Evolutionary conservation across 495 filamentous ascomycete genomes (phyloP).

Genomic region (Staphylotrichum tortipilum): DNA sequence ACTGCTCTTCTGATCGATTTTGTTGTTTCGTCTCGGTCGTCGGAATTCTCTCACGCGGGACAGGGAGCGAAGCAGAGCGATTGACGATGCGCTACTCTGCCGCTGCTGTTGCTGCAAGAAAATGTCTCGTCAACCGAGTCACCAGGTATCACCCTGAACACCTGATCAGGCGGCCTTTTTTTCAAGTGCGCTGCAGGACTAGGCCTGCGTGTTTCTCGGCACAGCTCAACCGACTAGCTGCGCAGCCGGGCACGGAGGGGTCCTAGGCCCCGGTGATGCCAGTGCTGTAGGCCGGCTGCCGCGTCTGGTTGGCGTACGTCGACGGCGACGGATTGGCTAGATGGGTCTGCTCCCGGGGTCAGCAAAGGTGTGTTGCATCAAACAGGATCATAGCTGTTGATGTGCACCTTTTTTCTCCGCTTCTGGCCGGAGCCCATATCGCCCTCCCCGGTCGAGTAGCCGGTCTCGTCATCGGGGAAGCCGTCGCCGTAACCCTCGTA

Average conservation of each 20-base stretch:
- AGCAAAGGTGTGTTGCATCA: conserved; percentile 21
- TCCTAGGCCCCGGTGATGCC: conserved; percentile 31
- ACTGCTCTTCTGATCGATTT: conserved; percentile 12
- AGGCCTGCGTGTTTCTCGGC: background rate
- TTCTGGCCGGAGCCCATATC: conserved; percentile 40
- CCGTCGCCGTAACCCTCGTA: conserved; percentile 52
- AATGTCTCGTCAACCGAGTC: conserved; percentile 15
- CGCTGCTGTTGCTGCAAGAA: background rate
- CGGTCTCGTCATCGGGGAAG: conserved; percentile 41
- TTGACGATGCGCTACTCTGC: no score
- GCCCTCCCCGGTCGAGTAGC: conserved; percentile 46
- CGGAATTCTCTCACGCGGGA: conserved; percentile 2
- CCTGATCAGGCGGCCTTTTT: conserved; percentile 17
- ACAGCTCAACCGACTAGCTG: conserved; percentile 3
- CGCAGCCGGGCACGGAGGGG: conserved; percentile 3
- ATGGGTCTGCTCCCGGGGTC: conserved; percentile 21
- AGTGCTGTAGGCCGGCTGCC: conserved; percentile 35
- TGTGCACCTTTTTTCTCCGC: conserved; percentile 49
- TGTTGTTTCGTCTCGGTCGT: conserved; percentile 15
- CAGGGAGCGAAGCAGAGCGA: background rate
- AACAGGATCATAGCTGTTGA: conserved; percentile 17
- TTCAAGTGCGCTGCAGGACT: conserved; percentile 1
- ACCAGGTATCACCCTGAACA: conserved; percentile 34
- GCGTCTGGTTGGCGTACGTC: conserved; percentile 21
- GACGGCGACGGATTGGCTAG: conserved; percentile 18